Evolutionary conservation across 2,329 filamentous ascomycete species (phyloP).

Genomic region (Aureobasidium sp.): DNA sequence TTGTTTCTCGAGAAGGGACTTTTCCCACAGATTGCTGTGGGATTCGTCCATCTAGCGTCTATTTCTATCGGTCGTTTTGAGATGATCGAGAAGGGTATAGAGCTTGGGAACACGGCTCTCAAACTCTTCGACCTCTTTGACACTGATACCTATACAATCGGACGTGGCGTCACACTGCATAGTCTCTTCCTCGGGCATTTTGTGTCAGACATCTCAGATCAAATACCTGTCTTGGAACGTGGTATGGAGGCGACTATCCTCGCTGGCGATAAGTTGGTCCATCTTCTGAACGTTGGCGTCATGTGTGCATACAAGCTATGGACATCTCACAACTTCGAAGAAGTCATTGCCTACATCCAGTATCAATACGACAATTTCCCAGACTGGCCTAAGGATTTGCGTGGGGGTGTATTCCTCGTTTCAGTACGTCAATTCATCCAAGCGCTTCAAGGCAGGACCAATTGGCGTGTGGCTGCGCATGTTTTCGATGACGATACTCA

Average conservation of each 20-base stretch:
- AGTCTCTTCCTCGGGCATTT: constrained; percentile 65
- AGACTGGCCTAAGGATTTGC: constrained; percentile 63
- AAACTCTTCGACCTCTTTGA: constrained; percentile 57
- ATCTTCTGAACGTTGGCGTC: constrained; percentile 64
- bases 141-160: constrained; percentile 57
- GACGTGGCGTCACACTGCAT: constrained; percentile 62
- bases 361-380: constrained; percentile 68
- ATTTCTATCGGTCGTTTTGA: constrained; percentile 64
- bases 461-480: constrained; percentile 40
- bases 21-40: constrained; percentile 62
- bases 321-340: constrained; percentile 59
- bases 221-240: constrained; percentile 55
- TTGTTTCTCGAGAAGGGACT: constrained; percentile 57
- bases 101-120: constrained; percentile 57
- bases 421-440: constrained; percentile 59
- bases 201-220: constrained; percentile 52
- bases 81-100: constrained; percentile 60
- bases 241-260: constrained; percentile 59
- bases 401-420: constrained; percentile 64
- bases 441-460: constrained; percentile 69
- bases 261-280: constrained; percentile 63
- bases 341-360: constrained; percentile 63
- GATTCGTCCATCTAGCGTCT: constrained; percentile 60
- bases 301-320: constrained; percentile 61
- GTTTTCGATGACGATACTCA: constrained; percentile 66